phyloP scores from a whole-genome alignment of 2,329 filamentous ascomycete genomes.

The Colletotrichum nymphaeae region DNA sequence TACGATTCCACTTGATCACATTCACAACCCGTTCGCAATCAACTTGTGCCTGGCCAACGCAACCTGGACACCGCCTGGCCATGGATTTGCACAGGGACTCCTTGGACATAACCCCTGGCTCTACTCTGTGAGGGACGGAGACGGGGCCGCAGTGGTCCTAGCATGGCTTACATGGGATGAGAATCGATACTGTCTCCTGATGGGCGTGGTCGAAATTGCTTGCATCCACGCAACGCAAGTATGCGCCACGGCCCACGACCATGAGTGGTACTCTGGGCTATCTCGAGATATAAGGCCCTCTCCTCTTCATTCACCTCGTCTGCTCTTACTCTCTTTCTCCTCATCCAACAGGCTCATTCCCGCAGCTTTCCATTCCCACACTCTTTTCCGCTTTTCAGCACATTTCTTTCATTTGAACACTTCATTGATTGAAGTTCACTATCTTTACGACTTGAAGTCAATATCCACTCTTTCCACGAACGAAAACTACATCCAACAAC shows the following conservation, averaged over 20 bases:
- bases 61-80: conserved; percentile 10
- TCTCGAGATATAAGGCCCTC: conserved; percentile 34
- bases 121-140: conserved; percentile 6
- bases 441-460: conserved; percentile 33
- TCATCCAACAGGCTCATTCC: conserved; percentile 30
- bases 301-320: background rate
- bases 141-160: conserved; percentile 22
- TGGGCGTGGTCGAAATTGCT: conserved; percentile 29
- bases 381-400: conserved; percentile 34
- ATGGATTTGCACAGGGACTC: conserved; percentile 30
- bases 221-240: conserved; percentile 11
- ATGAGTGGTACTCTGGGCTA: background rate
- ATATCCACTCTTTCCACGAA: conserved; percentile 12
- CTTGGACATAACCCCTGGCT: conserved; percentile 9
- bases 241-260: conserved; percentile 3
- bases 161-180: conserved; percentile 18
- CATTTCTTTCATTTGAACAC: conserved; percentile 32
- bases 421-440: conserved; percentile 37
- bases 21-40: background rate
- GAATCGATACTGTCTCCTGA: conserved; percentile 27
- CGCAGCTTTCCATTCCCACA: conserved; percentile 33
- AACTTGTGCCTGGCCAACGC: background rate
- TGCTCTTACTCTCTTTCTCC: background rate
- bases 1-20: background rate
- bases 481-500: conserved; percentile 2